phyloP scores from a whole-genome alignment of 352 stramenopile species.

The Phytophthora pinifolia region DNA sequence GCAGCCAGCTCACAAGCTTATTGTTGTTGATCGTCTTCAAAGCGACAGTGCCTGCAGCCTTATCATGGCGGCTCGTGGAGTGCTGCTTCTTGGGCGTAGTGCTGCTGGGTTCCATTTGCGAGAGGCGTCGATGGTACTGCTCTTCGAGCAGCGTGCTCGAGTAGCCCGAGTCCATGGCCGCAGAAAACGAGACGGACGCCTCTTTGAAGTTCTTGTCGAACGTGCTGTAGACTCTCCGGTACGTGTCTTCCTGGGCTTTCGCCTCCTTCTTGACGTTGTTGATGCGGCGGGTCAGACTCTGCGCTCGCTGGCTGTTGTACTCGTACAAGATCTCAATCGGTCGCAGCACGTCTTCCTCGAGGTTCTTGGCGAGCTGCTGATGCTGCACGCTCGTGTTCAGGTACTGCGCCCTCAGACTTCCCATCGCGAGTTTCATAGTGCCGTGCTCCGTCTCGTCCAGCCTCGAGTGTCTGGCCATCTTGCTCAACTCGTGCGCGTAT shows the following conservation, averaged over 20 bases:
- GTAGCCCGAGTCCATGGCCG: constrained; percentile 73
- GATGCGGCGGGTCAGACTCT: constrained; percentile 54
- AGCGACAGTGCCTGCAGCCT: constrained; percentile 11
- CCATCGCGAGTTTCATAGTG: constrained; percentile 58
- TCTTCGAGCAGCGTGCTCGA: constrained; percentile 70
- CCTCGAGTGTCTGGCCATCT: constrained; percentile 59
- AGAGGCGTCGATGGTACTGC: constrained; percentile 59
- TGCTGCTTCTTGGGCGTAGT: constrained; percentile 13
- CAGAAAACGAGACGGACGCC: constrained; percentile 54
- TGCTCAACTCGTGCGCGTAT: constrained; percentile 68
- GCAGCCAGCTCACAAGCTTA: constrained; percentile 81
- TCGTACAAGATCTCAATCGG: constrained; percentile 67
- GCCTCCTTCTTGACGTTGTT: constrained; percentile 76
- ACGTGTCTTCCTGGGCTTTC: constrained; percentile 70
- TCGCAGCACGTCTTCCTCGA: constrained; percentile 76
- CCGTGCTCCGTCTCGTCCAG: constrained; percentile 59
- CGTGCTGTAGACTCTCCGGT: constrained; percentile 63
- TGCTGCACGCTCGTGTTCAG: constrained; percentile 85
- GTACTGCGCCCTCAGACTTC: constrained; percentile 69
- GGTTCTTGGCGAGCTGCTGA: constrained; percentile 59
- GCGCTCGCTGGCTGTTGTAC: constrained; percentile 53
- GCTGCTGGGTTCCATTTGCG: constrained; percentile 35
- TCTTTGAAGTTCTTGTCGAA: constrained; percentile 82
- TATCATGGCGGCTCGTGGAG: constrained; percentile 11
- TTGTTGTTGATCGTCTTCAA: constrained; percentile 57